Evolutionary conservation across 805 yeast species (phyloP).

Genomic region (Lipomyces anomalus): DNA sequence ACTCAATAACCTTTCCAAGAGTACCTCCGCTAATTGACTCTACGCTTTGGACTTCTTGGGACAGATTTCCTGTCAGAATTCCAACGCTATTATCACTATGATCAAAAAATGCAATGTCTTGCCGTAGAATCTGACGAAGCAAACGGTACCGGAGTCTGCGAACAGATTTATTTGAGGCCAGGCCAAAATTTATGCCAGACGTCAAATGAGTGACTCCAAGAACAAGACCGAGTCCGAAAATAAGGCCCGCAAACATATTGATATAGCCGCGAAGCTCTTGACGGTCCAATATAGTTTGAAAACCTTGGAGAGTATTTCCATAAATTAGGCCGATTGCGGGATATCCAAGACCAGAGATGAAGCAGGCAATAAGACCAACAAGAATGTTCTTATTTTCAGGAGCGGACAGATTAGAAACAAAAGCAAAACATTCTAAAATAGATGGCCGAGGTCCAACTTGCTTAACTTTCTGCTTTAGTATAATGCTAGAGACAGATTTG

Average conservation of each 20-base stretch:
- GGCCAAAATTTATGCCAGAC: conserved; percentile 19
- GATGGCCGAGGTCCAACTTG: neutral
- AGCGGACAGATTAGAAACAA: conserved; percentile 3
- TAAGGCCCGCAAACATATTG: conserved; percentile 16
- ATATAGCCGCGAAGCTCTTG: conserved; percentile 10
- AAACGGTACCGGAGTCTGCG: conserved; percentile 25
- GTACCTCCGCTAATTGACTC: conserved; percentile 30
- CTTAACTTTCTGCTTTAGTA: conserved; percentile 1
- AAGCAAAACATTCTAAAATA: neutral
- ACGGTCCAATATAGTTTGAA: conserved; percentile 13
- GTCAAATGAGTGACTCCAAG: conserved; percentile 6
- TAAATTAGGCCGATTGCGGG: conserved; percentile 6
- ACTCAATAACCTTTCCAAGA: conserved; percentile 29
- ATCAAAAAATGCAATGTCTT: conserved; percentile 31
- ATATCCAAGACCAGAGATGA: conserved; percentile 4
- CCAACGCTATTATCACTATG: conserved; percentile 27
- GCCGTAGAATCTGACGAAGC: conserved; percentile 26
- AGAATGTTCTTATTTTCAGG: conserved; percentile 4
- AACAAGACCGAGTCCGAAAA: conserved; percentile 14
- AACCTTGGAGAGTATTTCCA: conserved; percentile 9
- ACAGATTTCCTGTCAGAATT: conserved; percentile 25
- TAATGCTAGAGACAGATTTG: neutral
- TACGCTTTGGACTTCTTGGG: conserved; percentile 29
- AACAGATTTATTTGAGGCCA: conserved; percentile 23
- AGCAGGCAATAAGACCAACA: conserved; percentile 7